Base-by-base conservation (phyloP, 495 filamentous ascomycete species). In the Elasticomyces elasticus region DNA sequence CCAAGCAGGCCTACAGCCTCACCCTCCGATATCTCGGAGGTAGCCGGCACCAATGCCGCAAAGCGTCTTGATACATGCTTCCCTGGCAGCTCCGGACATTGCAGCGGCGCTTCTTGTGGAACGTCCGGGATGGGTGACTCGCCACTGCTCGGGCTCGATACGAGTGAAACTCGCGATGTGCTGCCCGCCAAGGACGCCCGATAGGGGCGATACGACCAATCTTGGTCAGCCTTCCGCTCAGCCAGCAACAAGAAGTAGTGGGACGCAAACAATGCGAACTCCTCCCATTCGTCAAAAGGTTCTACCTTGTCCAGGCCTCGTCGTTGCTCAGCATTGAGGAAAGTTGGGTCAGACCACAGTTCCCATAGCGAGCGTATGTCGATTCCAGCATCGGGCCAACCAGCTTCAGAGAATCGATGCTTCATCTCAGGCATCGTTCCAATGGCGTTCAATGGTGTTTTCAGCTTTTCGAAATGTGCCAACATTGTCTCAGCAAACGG, bases 221-320 rank as follows among this genome's bases (percentile, higher is more conserved):
- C 54, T 43, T 45, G 19, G 53, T 55, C 49, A 11, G 30, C 42
- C 25, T 46, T 38, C 33, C 55, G 61, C 35, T 59, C 63, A 6
- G 88, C 89, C 33, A 83, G 70, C 7, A 95, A 73, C 26, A 96
- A 69, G 58, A 90, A 91, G 69, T 95, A 94, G 69, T 95, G 90
- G 46, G 80, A 79, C 5, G 76, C 82, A 66, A 92, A 96, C 4
- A 95, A 70, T 12, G 85, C 86, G 65, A 95, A 88, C 58, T 96
- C 90, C 68, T 96, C 90, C 88, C 87, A 95, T 69, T 96, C 89
- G 67, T 96, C 90, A 65, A 96, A 95, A 19, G 83, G 81, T 65
- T 95, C 90, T 26, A 85, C 65, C 0, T 63, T 62, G 54, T 94
- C 84, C 22, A 95, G 67, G 23, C 63, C 60, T 15, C 59, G 66